Percentiles rank a stretch among this genome's conserved stretches.
These are phyloP conservation scores for Talaromyces stipitatus DNA, from an alignment of 495 filamentous ascomycete species.

Conservation along the genomic window DNA sequence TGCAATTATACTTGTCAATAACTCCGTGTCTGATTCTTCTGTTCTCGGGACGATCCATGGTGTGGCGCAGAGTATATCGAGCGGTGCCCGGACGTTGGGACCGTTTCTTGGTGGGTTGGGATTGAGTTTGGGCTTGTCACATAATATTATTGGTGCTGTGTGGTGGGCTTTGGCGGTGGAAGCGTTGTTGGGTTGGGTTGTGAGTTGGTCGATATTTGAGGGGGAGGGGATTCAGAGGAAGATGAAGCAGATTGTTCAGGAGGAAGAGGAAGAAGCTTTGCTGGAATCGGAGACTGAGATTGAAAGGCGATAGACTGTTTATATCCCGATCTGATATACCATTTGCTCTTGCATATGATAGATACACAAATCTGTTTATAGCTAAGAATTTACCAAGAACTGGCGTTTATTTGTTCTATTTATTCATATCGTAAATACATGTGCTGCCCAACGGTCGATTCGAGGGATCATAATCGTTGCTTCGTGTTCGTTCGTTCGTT, in stretches of 20 bases:
- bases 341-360: not conserved
- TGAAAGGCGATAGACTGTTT: not conserved
- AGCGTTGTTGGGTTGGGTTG: constrained; percentile 41
- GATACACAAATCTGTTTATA: not conserved
- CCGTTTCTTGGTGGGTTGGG: constrained; percentile 58
- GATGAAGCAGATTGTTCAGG: constrained; percentile 12
- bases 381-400: not conserved
- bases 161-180: constrained; percentile 60
- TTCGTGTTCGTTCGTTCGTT: not conserved
- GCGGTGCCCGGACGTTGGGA: constrained; percentile 54
- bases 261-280: not conserved
- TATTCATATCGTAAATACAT: not conserved
- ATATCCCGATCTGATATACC: not conserved
- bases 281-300: not conserved
- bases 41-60: constrained; percentile 67
- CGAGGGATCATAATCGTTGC: not conserved
- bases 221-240: constrained; percentile 37
- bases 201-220: constrained; percentile 45
- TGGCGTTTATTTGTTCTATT: not conserved
- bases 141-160: constrained; percentile 58
- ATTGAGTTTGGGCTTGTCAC: constrained; percentile 53
- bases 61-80: constrained; percentile 54
- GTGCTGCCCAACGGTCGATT: not conserved
- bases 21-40: constrained; percentile 52
- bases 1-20: constrained; percentile 62